phyloP scores from a whole-genome alignment of 495 filamentous ascomycete genomes.

The Umbilicaria muhlenbergii region DNA sequence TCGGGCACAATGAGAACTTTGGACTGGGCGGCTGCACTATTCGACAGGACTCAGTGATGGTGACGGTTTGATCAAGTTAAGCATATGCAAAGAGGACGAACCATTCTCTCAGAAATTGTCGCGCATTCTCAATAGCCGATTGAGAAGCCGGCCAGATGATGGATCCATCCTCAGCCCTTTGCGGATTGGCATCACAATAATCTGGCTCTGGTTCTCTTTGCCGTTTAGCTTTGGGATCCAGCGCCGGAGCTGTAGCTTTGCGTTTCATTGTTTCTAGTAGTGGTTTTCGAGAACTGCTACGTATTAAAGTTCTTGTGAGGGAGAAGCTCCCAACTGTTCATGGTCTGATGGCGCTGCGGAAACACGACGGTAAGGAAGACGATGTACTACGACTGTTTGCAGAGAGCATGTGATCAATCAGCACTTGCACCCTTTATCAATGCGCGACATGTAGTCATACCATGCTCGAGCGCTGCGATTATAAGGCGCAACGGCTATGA shows the following conservation, averaged over 20 bases:
- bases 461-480: no score
- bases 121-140: conserved; percentile 28
- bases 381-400: no score
- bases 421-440: no score
- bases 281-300: no score
- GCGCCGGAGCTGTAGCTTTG: conserved; percentile 7
- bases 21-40: conserved; percentile 12
- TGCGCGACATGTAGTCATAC: no score
- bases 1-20: conserved; percentile 38
- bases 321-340: no score
- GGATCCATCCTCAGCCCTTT: conserved; percentile 23
- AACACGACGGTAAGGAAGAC: no score
- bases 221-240: conserved; percentile 10
- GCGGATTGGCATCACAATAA: conserved; percentile 21
- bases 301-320: no score
- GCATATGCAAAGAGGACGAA: conserved; percentile 1
- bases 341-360: no score
- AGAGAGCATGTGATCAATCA: no score
- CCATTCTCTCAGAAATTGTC: conserved; percentile 30
- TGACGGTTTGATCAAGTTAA: neutral
- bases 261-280: conserved; percentile 11
- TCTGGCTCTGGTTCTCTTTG: conserved; percentile 9
- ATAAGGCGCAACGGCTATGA: no score
- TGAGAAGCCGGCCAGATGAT: conserved; percentile 38
- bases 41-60: neutral